These are phyloP conservation scores for Neofusicoccum laricinum DNA, from an alignment of 2,329 filamentous ascomycete genomes.

Conservation along the genomic window DNA sequence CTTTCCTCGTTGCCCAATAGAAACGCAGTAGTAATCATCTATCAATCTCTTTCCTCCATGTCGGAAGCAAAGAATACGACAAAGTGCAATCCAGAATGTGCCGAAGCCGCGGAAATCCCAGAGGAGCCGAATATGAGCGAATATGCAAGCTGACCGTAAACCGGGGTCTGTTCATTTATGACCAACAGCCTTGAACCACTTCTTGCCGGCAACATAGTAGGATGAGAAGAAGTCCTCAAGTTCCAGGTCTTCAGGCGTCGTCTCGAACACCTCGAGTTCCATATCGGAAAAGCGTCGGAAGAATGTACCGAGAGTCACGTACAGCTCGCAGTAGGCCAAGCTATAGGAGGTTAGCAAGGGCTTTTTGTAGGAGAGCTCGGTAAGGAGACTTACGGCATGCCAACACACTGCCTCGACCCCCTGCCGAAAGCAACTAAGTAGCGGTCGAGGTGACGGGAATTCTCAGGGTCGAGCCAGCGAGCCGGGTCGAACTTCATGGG, in stretches of 20 bases:
- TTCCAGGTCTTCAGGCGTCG: conserved; percentile 24
- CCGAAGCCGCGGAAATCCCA: no score
- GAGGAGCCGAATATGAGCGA: no score
- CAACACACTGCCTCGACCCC: conserved; percentile 33
- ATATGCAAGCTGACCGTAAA: no score
- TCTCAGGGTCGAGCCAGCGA: conserved; percentile 31
- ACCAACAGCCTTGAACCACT: background rate
- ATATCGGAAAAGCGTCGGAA: conserved; percentile 28
- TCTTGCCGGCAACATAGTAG: conserved; percentile 18
- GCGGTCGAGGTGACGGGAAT: conserved; percentile 24
- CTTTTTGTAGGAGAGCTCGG: background rate
- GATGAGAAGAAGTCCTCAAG: conserved; percentile 32
- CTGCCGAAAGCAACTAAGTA: conserved; percentile 39
- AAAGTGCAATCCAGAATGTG: no score
- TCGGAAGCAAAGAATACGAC: no score
- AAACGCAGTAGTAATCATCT: no score
- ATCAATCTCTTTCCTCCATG: no score
- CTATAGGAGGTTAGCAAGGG: conserved; percentile 15
- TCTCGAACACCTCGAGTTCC: conserved; percentile 19
- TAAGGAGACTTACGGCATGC: conserved; percentile 26
- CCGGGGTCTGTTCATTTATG: background rate
- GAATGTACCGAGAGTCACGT: conserved; percentile 30
- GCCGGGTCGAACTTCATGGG: conserved; percentile 34
- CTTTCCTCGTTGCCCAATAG: no score
- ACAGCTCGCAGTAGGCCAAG: conserved; percentile 36